These are phyloP conservation scores for Setomelanomma holmii DNA, from an alignment of 2,329 filamentous ascomycete species.

Conservation along the genomic window DNA sequence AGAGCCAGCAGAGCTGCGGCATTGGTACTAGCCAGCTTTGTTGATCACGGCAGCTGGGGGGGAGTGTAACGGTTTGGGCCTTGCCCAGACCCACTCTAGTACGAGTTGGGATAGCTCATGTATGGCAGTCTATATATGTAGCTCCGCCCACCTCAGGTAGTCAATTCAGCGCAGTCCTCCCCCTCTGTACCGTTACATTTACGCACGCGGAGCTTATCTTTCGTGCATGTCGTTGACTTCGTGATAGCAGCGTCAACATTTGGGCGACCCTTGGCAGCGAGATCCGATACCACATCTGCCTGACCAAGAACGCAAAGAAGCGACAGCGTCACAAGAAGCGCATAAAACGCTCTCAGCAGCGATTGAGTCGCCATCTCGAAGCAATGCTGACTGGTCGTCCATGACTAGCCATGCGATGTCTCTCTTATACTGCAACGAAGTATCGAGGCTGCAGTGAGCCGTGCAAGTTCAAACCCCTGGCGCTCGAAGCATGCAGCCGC, in stretches of 20 bases:
- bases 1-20: too few relatives aligned
- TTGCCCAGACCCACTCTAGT: too few relatives aligned
- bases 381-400: not conserved
- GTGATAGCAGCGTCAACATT: slow-evolving; percentile 35
- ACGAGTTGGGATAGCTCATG: too few relatives aligned
- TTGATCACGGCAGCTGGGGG: too few relatives aligned
- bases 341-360: slow-evolving; percentile 27
- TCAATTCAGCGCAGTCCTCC: too few relatives aligned
- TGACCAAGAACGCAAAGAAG: slow-evolving; percentile 27
- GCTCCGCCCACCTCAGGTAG: too few relatives aligned
- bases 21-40: too few relatives aligned
- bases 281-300: slow-evolving; percentile 36
- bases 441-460: slow-evolving; percentile 6
- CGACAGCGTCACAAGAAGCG: slow-evolving; percentile 26
- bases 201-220: slow-evolving; percentile 38
- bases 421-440: slow-evolving; percentile 23
- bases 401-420: slow-evolving; percentile 5
- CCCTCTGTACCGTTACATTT: too few relatives aligned
- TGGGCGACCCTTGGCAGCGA: slow-evolving; percentile 35
- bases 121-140: too few relatives aligned
- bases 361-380: slow-evolving; percentile 21
- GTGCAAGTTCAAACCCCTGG: not conserved
- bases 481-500: slow-evolving; percentile 18
- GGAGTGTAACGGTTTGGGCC: too few relatives aligned
- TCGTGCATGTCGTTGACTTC: slow-evolving; percentile 39